Evolutionary conservation across 176 grass and related monocot genomes (phyloP), one percentile per base, ranked within the genome.

Genomic region (Areca catechu): DNA sequence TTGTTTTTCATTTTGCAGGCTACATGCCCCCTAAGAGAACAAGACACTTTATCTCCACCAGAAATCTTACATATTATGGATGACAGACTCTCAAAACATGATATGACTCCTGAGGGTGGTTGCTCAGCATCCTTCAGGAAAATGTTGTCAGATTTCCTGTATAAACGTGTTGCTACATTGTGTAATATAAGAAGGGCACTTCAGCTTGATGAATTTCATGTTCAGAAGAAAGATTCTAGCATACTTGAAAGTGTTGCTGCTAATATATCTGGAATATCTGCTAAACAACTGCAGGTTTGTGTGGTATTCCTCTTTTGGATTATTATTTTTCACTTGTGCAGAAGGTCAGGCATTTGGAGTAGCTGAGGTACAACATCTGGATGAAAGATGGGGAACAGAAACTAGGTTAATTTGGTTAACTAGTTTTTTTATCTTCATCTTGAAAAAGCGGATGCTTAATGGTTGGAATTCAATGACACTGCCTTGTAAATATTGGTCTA

Each of bases 191-290:
- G 86, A 71, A 87, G 68, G 48, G 74, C 77, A 15, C 80, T 96
- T 79, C 53, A 74, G 19, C 61, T 84, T 68, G 64, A 81, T 64
- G 86, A 77, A 70, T 65, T 71, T 76, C 56, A 49, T 79, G 29
- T 76, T 54, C 71, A 52, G 54, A 61, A 48, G 63, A 74, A 68
- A 67, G 18, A 76, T 34, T 77, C 53, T 37, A 74, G 68, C 29
- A 16, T 53, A 22, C 57, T 75, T 74, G 91, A 96, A 66, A 58
- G 15, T 51, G 47, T 87, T 74, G 77, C 82, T 74, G 83, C 91
- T 66, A 96, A 87, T 74, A 82, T 90, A 68, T 96, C 83, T 81
- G 91, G 91, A 55, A 87, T 96, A 69, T 82, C 83, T 76, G 62
- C 56, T 49, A 96, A 81, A 43, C 91, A 96, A 82, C 77, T 96